phyloP scores from a whole-genome alignment of 805 yeast species.

The Pichia membranifaciens region DNA sequence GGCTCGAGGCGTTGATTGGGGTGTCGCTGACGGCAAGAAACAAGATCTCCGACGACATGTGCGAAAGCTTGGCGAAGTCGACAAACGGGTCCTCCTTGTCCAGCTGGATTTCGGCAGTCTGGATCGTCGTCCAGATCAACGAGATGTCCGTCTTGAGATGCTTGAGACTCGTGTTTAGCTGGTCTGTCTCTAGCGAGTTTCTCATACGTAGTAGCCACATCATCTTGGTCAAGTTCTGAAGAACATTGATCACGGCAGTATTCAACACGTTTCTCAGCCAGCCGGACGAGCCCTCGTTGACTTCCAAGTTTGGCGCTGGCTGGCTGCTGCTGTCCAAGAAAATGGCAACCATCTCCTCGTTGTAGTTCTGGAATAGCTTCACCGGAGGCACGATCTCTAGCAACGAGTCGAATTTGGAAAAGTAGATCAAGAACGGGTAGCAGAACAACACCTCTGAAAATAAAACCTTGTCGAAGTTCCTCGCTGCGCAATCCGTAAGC shows the following conservation, averaged over 20 bases:
- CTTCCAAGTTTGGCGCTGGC: too few species aligned
- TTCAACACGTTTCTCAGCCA: slow-evolving; percentile 36
- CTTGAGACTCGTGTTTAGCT: slow-evolving; percentile 11
- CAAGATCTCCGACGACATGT: slow-evolving; percentile 26
- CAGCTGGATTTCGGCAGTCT: slow-evolving; percentile 27
- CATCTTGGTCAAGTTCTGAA: slow-evolving; percentile 35
- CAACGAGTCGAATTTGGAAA: slow-evolving; percentile 29
- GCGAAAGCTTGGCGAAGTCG: slow-evolving; percentile 21
- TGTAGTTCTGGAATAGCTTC: slow-evolving; percentile 29
- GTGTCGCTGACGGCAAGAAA: slow-evolving; percentile 21
- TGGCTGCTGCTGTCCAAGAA: slow-evolving; percentile 1
- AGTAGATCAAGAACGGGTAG: slow-evolving; percentile 35
- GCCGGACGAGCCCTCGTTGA: not conserved
- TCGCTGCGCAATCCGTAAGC: not conserved
- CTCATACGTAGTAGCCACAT: slow-evolving; percentile 30
- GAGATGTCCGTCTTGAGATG: slow-evolving; percentile 23
- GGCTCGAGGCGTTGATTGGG: slow-evolving; percentile 16
- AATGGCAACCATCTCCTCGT: slow-evolving; percentile 16
- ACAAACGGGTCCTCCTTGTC: slow-evolving; percentile 10
- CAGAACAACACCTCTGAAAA: slow-evolving; percentile 32
- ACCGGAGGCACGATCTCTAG: slow-evolving; percentile 38
- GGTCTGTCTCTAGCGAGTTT: slow-evolving; percentile 7
- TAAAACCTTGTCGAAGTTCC: slow-evolving; percentile 9
- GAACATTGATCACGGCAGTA: slow-evolving; percentile 34
- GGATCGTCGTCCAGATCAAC: slow-evolving; percentile 27